Conservation (phyloP, 1,284 basidiomycete species). For the Agaricales sp. region DNA sequence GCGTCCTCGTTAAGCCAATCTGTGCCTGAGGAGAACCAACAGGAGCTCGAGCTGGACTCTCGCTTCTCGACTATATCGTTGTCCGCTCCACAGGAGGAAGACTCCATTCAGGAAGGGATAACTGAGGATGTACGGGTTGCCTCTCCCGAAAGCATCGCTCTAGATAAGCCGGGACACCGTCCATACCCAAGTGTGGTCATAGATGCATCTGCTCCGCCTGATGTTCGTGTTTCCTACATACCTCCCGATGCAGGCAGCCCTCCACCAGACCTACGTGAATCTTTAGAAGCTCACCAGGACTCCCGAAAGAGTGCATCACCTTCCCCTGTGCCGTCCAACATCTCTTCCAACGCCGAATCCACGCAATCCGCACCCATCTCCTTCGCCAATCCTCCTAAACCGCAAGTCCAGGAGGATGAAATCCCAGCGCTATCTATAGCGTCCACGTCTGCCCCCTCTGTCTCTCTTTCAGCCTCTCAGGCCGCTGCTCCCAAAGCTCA, state of each 20-base stretch:
- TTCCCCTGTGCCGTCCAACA: too few relatives aligned
- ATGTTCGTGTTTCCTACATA: conserved; percentile 13
- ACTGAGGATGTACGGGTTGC: too few relatives aligned
- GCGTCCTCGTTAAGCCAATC: background rate
- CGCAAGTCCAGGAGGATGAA: conserved; percentile 9
- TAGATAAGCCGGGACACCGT: conserved; percentile 6
- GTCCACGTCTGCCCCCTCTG: conserved; percentile 12
- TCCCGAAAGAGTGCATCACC: too few relatives aligned
- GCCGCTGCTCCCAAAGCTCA: conserved; percentile 23
- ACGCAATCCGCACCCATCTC: conserved; percentile 10
- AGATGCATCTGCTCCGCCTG: conserved; percentile 28
- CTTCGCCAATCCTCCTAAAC: conserved; percentile 14
- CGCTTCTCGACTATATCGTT: conserved; percentile 3
- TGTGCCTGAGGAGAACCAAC: too few relatives aligned
- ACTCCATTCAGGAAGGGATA: background rate
- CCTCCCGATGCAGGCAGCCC: too few relatives aligned
- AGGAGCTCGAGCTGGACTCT: background rate
- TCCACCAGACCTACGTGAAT: too few relatives aligned
- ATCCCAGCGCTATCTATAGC: conserved; percentile 15
- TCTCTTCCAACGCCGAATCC: conserved; percentile 3
- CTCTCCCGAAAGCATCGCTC: conserved; percentile 1
- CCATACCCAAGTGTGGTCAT: conserved; percentile 36
- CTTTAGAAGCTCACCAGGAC: too few relatives aligned
- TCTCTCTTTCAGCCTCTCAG: conserved; percentile 13
- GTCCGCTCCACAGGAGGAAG: conserved; percentile 12